Conservation (phyloP, 108 stramenopile species). For the Mediolabrus comicus region DNA sequence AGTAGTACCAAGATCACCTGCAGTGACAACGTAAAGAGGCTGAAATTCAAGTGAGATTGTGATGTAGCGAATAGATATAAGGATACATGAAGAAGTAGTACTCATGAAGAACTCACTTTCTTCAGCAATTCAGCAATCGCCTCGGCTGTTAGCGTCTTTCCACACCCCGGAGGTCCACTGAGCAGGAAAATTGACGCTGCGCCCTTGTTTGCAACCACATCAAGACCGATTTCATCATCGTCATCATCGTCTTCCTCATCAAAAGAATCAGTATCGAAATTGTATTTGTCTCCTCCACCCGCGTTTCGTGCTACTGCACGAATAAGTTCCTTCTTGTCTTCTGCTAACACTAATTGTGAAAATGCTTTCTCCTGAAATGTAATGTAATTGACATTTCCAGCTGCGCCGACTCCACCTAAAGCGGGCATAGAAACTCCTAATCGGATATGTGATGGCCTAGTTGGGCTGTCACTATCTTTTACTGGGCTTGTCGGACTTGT, state of each 20-base stretch:
- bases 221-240: conserved; percentile 34
- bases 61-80: too few species aligned
- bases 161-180: conserved; percentile 61
- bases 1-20: conserved; percentile 57
- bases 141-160: conserved; percentile 71
- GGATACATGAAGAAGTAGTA: too few species aligned
- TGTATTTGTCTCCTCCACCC: conserved; percentile 21
- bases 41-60: too few species aligned
- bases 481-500: not conserved
- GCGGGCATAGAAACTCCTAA: conserved; percentile 54
- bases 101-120: too few species aligned
- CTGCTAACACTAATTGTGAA: conserved; percentile 34
- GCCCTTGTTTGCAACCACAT: conserved; percentile 41
- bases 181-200: conserved; percentile 52
- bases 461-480: conserved; percentile 17
- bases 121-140: conserved; percentile 61
- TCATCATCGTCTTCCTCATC: conserved; percentile 35
- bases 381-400: conserved; percentile 66
- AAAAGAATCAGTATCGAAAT: conserved; percentile 18
- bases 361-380: conserved; percentile 32
- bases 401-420: conserved; percentile 57
- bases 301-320: conserved; percentile 61
- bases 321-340: conserved; percentile 39
- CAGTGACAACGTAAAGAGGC: conserved; percentile 55
- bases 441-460: conserved; percentile 36